Evolutionary conservation across 2,329 filamentous ascomycete genomes (phyloP), one percentile per base, ranked within the genome.

Genomic region (Colletotrichum liaoningense): DNA sequence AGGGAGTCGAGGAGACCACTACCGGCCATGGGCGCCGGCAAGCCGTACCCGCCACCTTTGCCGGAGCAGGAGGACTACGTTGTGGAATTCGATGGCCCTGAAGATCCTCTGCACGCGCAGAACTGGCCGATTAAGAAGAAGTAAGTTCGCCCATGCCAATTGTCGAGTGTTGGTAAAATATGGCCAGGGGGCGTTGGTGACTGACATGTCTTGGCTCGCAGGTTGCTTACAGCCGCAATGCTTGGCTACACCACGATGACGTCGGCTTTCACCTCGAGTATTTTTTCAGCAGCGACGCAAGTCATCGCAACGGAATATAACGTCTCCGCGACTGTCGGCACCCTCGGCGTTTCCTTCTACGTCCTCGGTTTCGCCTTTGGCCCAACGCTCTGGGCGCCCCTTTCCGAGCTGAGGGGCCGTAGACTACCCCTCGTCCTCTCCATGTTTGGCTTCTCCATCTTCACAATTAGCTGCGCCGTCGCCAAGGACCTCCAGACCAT

Each of bases 121-220:
- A 98, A 98, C 81, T 98, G 95, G 95, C 88, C 93, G 0, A 79
- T 93, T 67, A 89, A 85, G 79, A 95, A 94, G 86, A 98, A 97
- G 91, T 90, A 82, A 79, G 88, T 86, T 11, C 1, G 19, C 19
- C 3, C 11, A n/a, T 49, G 7, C 7, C 3, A 16, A 28, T 33
- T 52, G 24, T 22, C 22, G n/a, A 28, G 33, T 42, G 7, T 55
- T 1, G 12, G 11, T 6, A 5, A 24, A 6, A 8, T 2, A 4
- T 19, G 9, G 35, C 11, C n/a, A 12, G n/a, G 38, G 5, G 46
- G 8, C 42, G 35, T 14, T 42, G 14, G 35, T 52, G 16, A 33
- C 73, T 73, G 60, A 74, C 73, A 60, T 35, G 49, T 54, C 56
- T 69, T 69, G 62, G 64, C 35, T 30, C 33, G 26, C 66, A 91